Base-by-base conservation (phyloP, 768 basidiomycete species). In the Lentinula aciculospora region DNA sequence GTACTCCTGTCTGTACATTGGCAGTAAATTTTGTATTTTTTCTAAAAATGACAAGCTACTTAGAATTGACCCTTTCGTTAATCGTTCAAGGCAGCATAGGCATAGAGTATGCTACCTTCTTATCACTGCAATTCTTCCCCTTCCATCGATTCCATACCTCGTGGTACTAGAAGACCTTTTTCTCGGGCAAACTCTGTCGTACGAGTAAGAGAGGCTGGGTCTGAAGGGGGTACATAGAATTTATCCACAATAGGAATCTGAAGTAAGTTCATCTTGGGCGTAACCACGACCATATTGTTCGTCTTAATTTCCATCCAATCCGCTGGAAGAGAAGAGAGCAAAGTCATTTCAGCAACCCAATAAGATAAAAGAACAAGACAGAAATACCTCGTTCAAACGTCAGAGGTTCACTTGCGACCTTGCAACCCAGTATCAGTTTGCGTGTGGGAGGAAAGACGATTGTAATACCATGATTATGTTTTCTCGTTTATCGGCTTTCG, bases 251-350 rank as follows among this genome's bases (percentile, higher is more conserved):
- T 97, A 2, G 96, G 96, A 62, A 96, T 92, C 69, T 96, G 93
- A 19, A 98, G 76, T 25, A 97, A 71, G 67, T 98, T 98, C 84
- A 96, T 94, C 77, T 93, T 94, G 37, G 92, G 91, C 0, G 96
- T 98, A 63, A 98, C 89, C 49, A 97, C 86, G 23, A 94, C 87
- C 88, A 98, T 89, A 62, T 92, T 86, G 70, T 99, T 98, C 12
- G 93, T 96, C 68, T 89, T 89, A 66, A 99, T 95, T 71, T 98
- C 97, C 88, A 98, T 95, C 97, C 97, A 99, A 69, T 99, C 97
- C 51, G 93, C 92, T 85, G 62, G 40, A 36, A 37, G 51, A 39
- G 19, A 62, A 19, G 13, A 61, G 28, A 37, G 51, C 37, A 46
- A 54, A 55, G 46, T 37, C 17, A n/a, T n/a, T 36, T 28, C 32